phyloP scores from a whole-genome alignment of 768 basidiomycete genomes.

The Mrakia gelida region DNA sequence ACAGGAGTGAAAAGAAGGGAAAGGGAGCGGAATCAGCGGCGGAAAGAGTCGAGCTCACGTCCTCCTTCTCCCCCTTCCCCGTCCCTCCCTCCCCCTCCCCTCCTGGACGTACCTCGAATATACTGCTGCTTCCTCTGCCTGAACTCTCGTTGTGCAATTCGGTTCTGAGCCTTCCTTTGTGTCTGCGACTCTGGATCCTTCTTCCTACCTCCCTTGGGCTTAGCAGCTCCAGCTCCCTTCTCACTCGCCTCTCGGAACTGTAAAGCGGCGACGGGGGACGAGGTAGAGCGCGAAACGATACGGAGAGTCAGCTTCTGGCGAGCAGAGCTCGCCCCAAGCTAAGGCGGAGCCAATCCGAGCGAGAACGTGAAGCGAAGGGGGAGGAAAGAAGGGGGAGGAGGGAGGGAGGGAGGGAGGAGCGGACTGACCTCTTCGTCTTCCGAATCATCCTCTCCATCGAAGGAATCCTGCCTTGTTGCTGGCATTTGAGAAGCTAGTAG shows the following conservation, averaged over 20 bases:
- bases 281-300: neutral
- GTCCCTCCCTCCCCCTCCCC: neutral
- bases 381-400: neutral
- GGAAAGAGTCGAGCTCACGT: neutral
- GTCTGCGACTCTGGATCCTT: slow-evolving; percentile 9
- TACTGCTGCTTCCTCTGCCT: slow-evolving; percentile 29
- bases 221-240: neutral
- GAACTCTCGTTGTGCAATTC: slow-evolving; percentile 21
- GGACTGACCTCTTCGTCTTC: slow-evolving; percentile 2
- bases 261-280: neutral
- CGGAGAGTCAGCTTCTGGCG: neutral
- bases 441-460: neutral
- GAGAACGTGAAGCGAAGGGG: neutral
- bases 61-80: neutral
- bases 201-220: slow-evolving; percentile 17
- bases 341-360: no score
- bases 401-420: no score
- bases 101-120: slow-evolving; percentile 6
- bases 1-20: neutral
- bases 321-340: no score
- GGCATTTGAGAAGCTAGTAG: neutral
- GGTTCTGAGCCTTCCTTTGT: slow-evolving; percentile 17
- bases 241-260: neutral
- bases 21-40: neutral
- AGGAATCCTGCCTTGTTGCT: neutral